phyloP scores from a whole-genome alignment of 2,329 filamentous ascomycete genomes.

The Juglanconis juglandina region DNA sequence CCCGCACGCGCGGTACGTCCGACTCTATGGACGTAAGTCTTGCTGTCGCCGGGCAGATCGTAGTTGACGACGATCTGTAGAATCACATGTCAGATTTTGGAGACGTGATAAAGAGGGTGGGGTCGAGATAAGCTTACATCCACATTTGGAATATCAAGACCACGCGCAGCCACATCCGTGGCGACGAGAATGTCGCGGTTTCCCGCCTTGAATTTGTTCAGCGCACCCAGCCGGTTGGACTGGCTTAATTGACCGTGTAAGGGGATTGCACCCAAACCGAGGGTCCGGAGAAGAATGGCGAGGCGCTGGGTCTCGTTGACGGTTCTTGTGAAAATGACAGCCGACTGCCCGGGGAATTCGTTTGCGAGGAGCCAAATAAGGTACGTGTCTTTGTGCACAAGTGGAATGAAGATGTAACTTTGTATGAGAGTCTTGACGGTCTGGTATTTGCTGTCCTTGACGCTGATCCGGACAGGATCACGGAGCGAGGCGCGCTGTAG shows the following conservation, averaged over 20 bases:
- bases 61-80: constrained; percentile 35
- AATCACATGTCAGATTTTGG: background rate
- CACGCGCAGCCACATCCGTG: constrained; percentile 89
- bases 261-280: constrained; percentile 88
- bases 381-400: constrained; percentile 85
- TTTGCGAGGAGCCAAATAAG: constrained; percentile 76
- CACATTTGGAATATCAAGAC: constrained; percentile 89
- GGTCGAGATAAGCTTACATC: constrained; percentile 41
- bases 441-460: constrained; percentile 81
- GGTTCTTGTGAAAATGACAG: constrained; percentile 88
- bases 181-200: constrained; percentile 85
- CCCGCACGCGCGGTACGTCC: constrained; percentile 85
- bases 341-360: constrained; percentile 79
- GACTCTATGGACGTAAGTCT: constrained; percentile 88
- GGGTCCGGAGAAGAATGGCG: constrained; percentile 73
- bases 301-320: constrained; percentile 87
- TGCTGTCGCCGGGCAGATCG: constrained; percentile 78
- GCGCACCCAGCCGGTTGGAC: constrained; percentile 76
- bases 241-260: constrained; percentile 91
- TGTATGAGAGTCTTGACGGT: constrained; percentile 87
- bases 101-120: background rate
- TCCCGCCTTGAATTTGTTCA: constrained; percentile 83
- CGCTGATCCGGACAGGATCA: constrained; percentile 78
- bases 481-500: constrained; percentile 84
- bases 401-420: constrained; percentile 80